A percentile compares a stretch with the other conserved stretches of the same genome.
These are phyloP conservation scores for Talaromyces wortmannii DNA, from an alignment of 495 filamentous ascomycete genomes.

Conservation along the genomic window DNA sequence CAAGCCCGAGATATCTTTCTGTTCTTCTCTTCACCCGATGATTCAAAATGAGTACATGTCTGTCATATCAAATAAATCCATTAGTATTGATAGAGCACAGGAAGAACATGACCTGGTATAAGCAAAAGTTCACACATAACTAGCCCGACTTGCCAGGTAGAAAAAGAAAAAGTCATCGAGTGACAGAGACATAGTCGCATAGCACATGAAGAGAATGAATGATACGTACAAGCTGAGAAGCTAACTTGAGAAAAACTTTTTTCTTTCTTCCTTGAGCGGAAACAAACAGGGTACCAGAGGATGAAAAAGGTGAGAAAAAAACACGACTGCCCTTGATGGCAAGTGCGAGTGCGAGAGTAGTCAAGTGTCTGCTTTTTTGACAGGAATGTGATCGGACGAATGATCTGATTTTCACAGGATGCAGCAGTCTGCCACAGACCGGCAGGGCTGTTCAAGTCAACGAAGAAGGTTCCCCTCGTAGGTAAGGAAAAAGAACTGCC, in stretches of 20 bases:
- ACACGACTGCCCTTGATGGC: conserved; percentile 28
- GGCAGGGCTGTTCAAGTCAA: conserved; percentile 5
- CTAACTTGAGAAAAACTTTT: conserved; percentile 9
- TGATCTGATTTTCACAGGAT: neutral
- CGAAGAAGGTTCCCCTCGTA: conserved; percentile 9
- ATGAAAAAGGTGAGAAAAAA: neutral
- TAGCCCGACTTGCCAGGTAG: neutral
- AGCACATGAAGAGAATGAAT: conserved; percentile 5
- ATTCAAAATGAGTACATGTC: conserved; percentile 40
- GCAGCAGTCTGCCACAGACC: conserved; percentile 6
- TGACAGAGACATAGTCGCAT: neutral
- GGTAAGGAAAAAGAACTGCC: conserved; percentile 7
- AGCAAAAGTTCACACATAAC: neutral
- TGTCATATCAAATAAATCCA: conserved; percentile 26
- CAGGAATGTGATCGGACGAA: neutral
- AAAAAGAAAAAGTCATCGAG: neutral
- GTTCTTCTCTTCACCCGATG: conserved; percentile 12
- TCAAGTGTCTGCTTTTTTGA: neutral
- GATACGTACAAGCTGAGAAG: conserved; percentile 41
- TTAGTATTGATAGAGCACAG: conserved; percentile 24
- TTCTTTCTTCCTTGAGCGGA: neutral
- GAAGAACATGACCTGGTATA: neutral
- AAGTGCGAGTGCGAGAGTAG: conserved; percentile 24
- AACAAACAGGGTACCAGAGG: conserved; percentile 6
- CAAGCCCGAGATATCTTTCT: neutral